These are phyloP conservation scores for Globisporangium takayamanum DNA, from an alignment of 352 stramenopile species.

Conservation along the genomic window DNA sequence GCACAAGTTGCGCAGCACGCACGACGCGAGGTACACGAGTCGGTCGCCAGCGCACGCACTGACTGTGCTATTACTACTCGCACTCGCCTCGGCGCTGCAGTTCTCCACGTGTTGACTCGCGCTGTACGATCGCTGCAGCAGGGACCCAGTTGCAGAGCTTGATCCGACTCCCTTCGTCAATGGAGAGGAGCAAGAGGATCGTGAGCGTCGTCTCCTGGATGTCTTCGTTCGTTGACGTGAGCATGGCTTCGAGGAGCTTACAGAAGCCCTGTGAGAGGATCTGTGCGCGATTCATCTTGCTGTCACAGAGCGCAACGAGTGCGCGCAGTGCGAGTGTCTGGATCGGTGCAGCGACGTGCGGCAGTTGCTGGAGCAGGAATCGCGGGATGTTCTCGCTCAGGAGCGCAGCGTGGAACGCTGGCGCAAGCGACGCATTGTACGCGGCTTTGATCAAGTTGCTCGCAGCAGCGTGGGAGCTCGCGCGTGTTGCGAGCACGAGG, in stretches of 20 bases:
- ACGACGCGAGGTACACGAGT: constrained; percentile 60
- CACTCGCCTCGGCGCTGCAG: neutral
- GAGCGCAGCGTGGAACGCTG: constrained; percentile 49
- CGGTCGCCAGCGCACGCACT: constrained; percentile 1
- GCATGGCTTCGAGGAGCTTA: constrained; percentile 39
- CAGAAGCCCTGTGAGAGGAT: constrained; percentile 47
- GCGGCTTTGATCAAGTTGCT: constrained; percentile 58
- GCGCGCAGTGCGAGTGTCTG: constrained; percentile 43
- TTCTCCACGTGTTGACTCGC: constrained; percentile 23
- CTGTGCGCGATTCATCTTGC: constrained; percentile 35
- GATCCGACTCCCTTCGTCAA: constrained; percentile 57
- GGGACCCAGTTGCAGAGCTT: constrained; percentile 70
- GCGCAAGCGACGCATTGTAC: constrained; percentile 58
- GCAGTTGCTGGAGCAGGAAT: constrained; percentile 42
- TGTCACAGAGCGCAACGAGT: constrained; percentile 46
- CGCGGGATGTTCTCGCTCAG: constrained; percentile 61
- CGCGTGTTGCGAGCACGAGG: constrained; percentile 25
- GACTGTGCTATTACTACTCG: neutral
- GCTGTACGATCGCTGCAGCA: constrained; percentile 29
- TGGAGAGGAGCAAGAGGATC: constrained; percentile 46
- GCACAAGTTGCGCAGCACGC: constrained; percentile 63
- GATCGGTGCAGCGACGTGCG: constrained; percentile 26
- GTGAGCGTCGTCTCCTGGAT: constrained; percentile 53
- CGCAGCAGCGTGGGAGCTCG: constrained; percentile 15
- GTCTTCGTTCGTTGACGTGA: constrained; percentile 26